These are phyloP conservation scores for Acarospora socialis DNA, from an alignment of 2,329 filamentous ascomycete genomes.

Conservation along the genomic window DNA sequence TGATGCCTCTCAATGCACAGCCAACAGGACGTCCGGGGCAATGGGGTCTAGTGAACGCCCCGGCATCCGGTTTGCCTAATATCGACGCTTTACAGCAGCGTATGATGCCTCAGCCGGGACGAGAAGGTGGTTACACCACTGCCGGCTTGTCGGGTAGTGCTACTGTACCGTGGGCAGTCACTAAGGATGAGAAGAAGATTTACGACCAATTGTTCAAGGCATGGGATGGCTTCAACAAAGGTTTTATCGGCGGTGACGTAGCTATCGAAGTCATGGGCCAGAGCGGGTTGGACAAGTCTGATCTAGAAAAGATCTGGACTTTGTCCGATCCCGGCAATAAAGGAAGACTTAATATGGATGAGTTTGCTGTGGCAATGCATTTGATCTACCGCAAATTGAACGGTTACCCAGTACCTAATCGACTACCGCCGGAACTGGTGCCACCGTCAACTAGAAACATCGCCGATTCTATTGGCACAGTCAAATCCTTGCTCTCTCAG, in stretches of 20 bases:
- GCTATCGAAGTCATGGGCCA: constrained; percentile 96
- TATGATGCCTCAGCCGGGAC: constrained; percentile 94
- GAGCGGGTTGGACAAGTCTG: constrained; percentile 79
- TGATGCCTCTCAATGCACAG: constrained; percentile 66
- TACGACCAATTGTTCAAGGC: constrained; percentile 91
- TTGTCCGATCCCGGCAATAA: constrained; percentile 88
- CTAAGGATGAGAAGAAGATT: constrained; percentile 94
- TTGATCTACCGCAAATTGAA: constrained; percentile 96
- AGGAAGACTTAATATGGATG: constrained; percentile 84
- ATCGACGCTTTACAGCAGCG: constrained; percentile 83
- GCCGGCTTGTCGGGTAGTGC: constrained; percentile 83
- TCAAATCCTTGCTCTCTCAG: constrained; percentile 77
- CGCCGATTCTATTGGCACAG: constrained; percentile 78
- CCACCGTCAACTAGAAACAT: constrained; percentile 91
- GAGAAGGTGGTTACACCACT: constrained; percentile 74
- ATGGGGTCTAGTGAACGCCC: constrained; percentile 96
- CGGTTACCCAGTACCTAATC: constrained; percentile 79
- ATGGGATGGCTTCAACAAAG: constrained; percentile 91
- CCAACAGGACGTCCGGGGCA: constrained; percentile 87
- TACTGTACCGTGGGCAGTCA: constrained; percentile 95
- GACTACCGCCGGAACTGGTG: constrained; percentile 78
- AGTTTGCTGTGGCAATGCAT: constrained; percentile 98
- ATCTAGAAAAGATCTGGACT: constrained; percentile 89
- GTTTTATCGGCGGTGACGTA: constrained; percentile 79
- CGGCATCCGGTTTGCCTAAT: constrained; percentile 76